Base-by-base conservation (phyloP, 2,329 filamentous ascomycete species). In the Aureobasidium mangrovei region DNA sequence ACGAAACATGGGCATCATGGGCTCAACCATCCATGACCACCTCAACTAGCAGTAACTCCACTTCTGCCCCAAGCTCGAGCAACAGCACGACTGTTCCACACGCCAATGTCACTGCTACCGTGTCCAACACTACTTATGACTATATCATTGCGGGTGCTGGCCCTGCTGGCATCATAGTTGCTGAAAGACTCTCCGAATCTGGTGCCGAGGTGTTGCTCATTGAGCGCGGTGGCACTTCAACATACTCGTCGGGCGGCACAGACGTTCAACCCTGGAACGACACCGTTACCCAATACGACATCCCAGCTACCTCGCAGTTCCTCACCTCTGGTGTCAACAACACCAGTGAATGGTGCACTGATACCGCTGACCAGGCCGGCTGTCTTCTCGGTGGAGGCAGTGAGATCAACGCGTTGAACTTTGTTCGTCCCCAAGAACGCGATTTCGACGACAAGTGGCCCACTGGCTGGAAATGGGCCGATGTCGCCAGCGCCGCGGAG, bases 361-460 rank as follows among this genome's bases (percentile, higher is more conserved):
- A 66, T 59, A 68, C 66, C 63, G 66, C 62, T 33, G 48, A 24
- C 31, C 33, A 35, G 27, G 27, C 48, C 27, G 78, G 72, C 31
- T 80, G 78, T 61, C 73, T 74, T 0, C 66, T 79, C 10, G 77
- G 77, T 4, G 77, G 77, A 7, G 73, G 71, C 55, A 76, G 72
- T 45, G 75, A 77, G 6, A 77, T 80, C 63, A 80, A 79, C 54
- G 77, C 76, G 4, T 76, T 76, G 6, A 61, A 79, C 0, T 79
- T 72, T 62, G 78, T 78, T 57, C 71, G 78, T 55, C 77, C 77
- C 4, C 77, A 76, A 0, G 71, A 73, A 1, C 74, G 72, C 1
- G 77, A 80, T 58, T 79, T 73, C 68, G 74, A 79, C 59, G 62
- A 70, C 4, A 78, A 76, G 52, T 73, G 74, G 49, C 75, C 75